Conservation (phyloP, 139 green algal genomes). For the Coelastrella sp. region DNA sequence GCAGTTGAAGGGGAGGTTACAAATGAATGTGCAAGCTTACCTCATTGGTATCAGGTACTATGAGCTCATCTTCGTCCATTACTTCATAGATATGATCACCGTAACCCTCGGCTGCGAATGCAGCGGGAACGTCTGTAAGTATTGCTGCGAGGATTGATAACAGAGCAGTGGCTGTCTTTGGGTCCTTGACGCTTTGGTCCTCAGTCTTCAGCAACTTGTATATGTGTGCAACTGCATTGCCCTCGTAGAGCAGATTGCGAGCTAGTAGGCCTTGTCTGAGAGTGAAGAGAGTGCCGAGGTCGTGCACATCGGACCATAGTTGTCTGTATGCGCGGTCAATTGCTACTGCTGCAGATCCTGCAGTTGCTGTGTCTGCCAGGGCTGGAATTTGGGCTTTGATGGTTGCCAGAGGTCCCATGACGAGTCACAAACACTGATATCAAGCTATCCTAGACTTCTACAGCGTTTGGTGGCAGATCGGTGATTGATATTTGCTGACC, state of each 20-base stretch:
- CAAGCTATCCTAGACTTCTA: neutral
- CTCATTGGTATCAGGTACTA: slow-evolving; percentile 2
- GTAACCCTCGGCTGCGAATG: slow-evolving; percentile 15
- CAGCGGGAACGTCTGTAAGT: slow-evolving; percentile 6
- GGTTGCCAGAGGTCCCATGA: neutral
- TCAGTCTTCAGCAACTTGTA: slow-evolving; percentile 5
- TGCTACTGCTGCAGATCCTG: neutral
- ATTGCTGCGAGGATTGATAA: slow-evolving; percentile 5
- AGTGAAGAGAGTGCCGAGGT: slow-evolving; percentile 4
- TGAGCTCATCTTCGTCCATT: slow-evolving; percentile 18
- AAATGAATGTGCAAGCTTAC: no score
- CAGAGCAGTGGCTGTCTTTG: neutral
- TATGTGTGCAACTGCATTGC: slow-evolving; percentile 9
- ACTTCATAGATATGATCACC: neutral
- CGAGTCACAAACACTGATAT: neutral
- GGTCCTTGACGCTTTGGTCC: neutral
- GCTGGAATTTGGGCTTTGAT: neutral
- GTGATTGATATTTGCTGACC: no score
- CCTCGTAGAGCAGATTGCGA: slow-evolving; percentile 16
- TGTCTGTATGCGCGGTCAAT: slow-evolving; percentile 11
- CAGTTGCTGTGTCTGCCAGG: neutral
- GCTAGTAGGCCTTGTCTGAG: slow-evolving; percentile 2
- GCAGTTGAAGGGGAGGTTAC: no score
- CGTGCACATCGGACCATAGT: slow-evolving; percentile 19
- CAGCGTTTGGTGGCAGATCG: neutral